Base-by-base conservation (phyloP, 768 basidiomycete genomes). In the Macrolepiota dolichaula region DNA sequence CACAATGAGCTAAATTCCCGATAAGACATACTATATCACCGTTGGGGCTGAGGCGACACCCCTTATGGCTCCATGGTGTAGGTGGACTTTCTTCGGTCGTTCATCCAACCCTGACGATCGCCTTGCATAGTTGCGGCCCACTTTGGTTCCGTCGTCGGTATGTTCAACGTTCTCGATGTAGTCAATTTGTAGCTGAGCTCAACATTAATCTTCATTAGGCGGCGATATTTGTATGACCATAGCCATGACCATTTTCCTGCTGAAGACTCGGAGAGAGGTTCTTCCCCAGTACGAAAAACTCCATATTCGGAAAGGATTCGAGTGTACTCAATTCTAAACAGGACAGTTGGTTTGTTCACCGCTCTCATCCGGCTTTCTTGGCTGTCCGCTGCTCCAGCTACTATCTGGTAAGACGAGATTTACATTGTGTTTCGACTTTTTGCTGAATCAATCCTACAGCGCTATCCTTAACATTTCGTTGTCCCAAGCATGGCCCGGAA, bases 391-490 rank as follows among this genome's bases (percentile, higher is more conserved):
- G 69, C 72, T 29, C 73, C 74, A n/a, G 73, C 74, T 44, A 68
- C 73, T 22, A 13, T 74, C 15, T 76, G 74, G 73, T 75, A 59
- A 36, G 66, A 51, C 12, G 13, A 44, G 19, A 22, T 0, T 35
- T 36, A 7, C 51, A 35, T 12, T 22, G 22, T 13, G 4, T n/a
- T 42, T 10, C 32, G 19, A 12, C 10, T 51, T 36, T 27, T 22
- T 9, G 49, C 29, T 4, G 2, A 13, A 44, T 7, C n/a, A 52
- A 24, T 47, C 35, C 29, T 19, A 4, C 44, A 75, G 73, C 64
- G 72, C 74, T 15, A 66, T 74, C 66, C 70, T 76, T 44, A 74
- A 74, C 56, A 66, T 76, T 29, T 66, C 73, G 9, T 69, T 73
- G 35, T 73, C 74, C n/a, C 73, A 74, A 66, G 44, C 70, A 7